These are phyloP conservation scores for Pseudonitzschia delicatissima DNA, from an alignment of 108 stramenopile species.

Conservation along the genomic window DNA sequence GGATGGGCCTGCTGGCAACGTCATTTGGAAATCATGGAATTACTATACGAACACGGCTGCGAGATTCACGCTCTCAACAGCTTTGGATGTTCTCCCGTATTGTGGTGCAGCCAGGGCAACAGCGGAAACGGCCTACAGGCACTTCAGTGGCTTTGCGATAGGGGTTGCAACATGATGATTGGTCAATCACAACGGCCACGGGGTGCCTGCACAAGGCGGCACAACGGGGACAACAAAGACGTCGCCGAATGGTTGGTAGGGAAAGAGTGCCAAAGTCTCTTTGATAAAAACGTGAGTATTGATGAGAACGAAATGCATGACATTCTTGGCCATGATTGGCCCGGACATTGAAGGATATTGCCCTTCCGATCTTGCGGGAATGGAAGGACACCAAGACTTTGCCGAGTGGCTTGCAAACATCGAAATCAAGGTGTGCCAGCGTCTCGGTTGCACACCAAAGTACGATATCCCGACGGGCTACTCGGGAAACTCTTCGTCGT, in stretches of 20 bases:
- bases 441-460: background rate
- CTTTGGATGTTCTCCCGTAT: conserved; percentile 81
- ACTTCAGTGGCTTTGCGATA: conserved; percentile 53
- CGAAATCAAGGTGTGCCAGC: conserved; percentile 30
- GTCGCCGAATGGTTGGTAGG: conserved; percentile 57
- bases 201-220: conserved; percentile 82
- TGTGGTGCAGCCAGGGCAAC: conserved; percentile 81
- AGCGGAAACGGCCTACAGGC: conserved; percentile 26
- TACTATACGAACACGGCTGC: conserved; percentile 43
- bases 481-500: too few relatives aligned
- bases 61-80: conserved; percentile 53
- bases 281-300: background rate
- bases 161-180: conserved; percentile 46
- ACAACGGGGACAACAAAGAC: conserved; percentile 53
- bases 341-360: conserved; percentile 74
- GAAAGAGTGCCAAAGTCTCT: background rate
- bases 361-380: conserved; percentile 83
- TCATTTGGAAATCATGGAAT: conserved; percentile 66
- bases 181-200: conserved; percentile 78
- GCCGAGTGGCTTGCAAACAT: conserved; percentile 33
- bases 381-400: conserved; percentile 59
- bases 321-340: conserved; percentile 39
- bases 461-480: background rate
- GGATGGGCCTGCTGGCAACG: conserved; percentile 88
- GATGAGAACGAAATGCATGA: background rate